Evolutionary conservation across 352 stramenopile species (phyloP).

Genomic region (Thraustochytrium striatum): DNA sequence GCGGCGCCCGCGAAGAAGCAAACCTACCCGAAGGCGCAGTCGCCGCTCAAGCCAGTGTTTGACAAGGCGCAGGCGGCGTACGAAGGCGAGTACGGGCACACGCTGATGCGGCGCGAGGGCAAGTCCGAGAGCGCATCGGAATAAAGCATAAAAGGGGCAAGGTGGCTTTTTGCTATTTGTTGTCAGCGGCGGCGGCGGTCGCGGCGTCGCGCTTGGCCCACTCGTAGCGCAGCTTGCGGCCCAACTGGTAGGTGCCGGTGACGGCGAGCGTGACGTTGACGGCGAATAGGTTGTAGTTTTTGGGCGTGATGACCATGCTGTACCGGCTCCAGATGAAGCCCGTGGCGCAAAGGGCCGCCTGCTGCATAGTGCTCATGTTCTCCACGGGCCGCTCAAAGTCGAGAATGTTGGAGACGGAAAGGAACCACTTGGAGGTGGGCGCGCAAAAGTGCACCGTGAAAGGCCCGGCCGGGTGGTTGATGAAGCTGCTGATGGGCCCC

Average conservation of each 20-base stretch:
- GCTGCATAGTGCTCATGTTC: slow-evolving; percentile 72
- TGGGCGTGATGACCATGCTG: slow-evolving; percentile 74
- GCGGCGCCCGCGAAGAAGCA: slow-evolving; percentile 2
- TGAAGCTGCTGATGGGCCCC: slow-evolving; percentile 54
- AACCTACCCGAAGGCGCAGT: slow-evolving; percentile 24
- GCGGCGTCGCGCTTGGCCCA: not conserved
- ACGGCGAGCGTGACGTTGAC: slow-evolving; percentile 81
- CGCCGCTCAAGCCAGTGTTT: slow-evolving; percentile 13
- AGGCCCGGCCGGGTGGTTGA: slow-evolving; percentile 71
- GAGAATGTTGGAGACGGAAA: slow-evolving; percentile 75
- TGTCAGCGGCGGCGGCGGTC: too few species aligned
- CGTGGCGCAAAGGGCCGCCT: slow-evolving; percentile 68
- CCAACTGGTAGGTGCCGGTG: slow-evolving; percentile 72
- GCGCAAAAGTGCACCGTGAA: slow-evolving; percentile 79
- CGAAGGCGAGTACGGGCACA: slow-evolving; percentile 25
- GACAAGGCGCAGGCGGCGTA: slow-evolving; percentile 25
- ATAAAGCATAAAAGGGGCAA: not conserved
- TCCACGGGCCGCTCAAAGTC: slow-evolving; percentile 74
- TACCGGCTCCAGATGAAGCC: slow-evolving; percentile 83
- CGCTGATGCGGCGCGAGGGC: not conserved
- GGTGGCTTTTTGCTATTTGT: not conserved
- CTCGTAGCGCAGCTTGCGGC: slow-evolving; percentile 6
- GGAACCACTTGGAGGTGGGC: slow-evolving; percentile 77
- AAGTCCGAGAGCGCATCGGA: not conserved
- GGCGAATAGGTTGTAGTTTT: slow-evolving; percentile 82